Conservation (phyloP, 768 basidiomycete genomes). For the Lanmaoa pseudosensibilis region DNA sequence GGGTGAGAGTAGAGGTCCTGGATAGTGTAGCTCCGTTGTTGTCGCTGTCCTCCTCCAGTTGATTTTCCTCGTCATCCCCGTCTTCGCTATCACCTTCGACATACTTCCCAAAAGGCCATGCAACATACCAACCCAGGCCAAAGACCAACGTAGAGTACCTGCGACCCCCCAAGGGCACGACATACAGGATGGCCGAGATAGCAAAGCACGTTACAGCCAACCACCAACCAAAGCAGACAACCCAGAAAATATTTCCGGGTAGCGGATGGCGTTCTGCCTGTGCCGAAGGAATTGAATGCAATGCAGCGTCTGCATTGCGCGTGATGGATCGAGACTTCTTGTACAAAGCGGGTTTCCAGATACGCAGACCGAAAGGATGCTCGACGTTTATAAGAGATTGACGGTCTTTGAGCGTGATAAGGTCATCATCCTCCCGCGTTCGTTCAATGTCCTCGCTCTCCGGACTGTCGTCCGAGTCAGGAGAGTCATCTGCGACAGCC, state of each 20-base stretch:
- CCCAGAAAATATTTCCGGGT: conserved; percentile 95
- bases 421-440: conserved; percentile 62
- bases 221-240: conserved; percentile 91
- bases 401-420: conserved; percentile 89
- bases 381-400: conserved; percentile 99
- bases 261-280: conserved; percentile 91
- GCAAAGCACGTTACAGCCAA: conserved; percentile 69
- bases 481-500: conserved; percentile 42
- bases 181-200: conserved; percentile 64
- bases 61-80: conserved; percentile 42
- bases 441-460: conserved; percentile 32
- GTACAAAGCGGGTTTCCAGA: conserved; percentile 99
- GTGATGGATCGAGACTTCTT: conserved; percentile 97
- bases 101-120: conserved; percentile 99
- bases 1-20: conserved; percentile 45
- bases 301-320: conserved; percentile 90
- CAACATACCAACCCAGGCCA: conserved; percentile 94
- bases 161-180: conserved; percentile 78
- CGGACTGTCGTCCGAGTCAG: conserved; percentile 41
- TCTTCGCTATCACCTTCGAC: conserved; percentile 76
- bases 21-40: conserved; percentile 35
- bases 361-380: conserved; percentile 97
- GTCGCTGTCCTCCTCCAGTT: conserved; percentile 20
- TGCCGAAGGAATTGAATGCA: conserved; percentile 90
- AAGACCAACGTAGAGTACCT: conserved; percentile 84